Percentiles rank a stretch among this genome's conserved stretches.
phyloP scores from a whole-genome alignment of 169 alveolate species.

The Plasmodium gonderi region DNA sequence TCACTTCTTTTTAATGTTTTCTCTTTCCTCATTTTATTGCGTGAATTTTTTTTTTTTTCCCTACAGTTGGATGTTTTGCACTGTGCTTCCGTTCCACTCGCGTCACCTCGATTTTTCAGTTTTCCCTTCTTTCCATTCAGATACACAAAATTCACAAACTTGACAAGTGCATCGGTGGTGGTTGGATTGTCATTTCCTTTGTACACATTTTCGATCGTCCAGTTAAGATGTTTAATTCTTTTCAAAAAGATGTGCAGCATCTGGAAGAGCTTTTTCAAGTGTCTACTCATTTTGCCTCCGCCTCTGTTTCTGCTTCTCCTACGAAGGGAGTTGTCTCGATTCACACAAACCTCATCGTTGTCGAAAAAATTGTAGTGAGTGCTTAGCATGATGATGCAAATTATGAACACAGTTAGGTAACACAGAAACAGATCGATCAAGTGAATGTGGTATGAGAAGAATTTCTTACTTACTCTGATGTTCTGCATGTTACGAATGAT shows the following conservation, averaged over 20 bases:
- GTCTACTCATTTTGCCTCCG: not conserved
- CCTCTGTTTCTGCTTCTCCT: not conserved
- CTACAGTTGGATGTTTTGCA: too few species aligned
- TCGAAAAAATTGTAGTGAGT: slow-evolving; percentile 31
- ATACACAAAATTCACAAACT: slow-evolving; percentile 13
- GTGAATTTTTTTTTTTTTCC: not conserved
- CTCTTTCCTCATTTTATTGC: not conserved
- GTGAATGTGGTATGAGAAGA: slow-evolving; percentile 37
- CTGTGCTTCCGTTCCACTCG: too few species aligned
- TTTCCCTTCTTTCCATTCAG: not conserved
- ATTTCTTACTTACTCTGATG: not conserved
- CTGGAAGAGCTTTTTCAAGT: slow-evolving; percentile 14
- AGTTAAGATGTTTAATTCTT: slow-evolving; percentile 36
- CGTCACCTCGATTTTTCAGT: not conserved
- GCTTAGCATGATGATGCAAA: slow-evolving; percentile 23
- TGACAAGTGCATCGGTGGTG: not conserved
- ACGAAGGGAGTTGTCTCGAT: not conserved
- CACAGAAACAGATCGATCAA: slow-evolving; percentile 38
- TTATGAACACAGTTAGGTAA: slow-evolving; percentile 26
- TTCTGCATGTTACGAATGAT: not conserved
- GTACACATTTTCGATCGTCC: slow-evolving; percentile 50
- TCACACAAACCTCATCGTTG: not conserved
- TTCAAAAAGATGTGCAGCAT: slow-evolving; percentile 23
- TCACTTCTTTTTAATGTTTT: not conserved
- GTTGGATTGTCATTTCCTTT: not conserved